Evolutionary conservation across 1,284 basidiomycete genomes (phyloP).

Genomic region (Rhodotorula sp.): DNA sequence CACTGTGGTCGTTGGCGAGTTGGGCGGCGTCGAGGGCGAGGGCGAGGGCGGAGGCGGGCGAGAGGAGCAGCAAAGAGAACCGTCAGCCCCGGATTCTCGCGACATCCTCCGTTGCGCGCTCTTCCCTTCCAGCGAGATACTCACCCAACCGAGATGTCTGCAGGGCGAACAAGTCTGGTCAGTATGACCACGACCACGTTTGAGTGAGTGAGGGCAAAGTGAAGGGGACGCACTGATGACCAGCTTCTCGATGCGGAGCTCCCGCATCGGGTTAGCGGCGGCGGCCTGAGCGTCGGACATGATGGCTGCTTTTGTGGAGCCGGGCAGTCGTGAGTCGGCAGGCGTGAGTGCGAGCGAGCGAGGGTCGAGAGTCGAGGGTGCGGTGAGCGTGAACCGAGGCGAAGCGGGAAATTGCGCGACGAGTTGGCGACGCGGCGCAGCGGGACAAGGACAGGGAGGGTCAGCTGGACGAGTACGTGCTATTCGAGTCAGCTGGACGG

Average conservation of each 20-base stretch:
- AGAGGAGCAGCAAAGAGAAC: not conserved
- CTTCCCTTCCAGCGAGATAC: too few relatives aligned
- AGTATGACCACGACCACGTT: too few relatives aligned
- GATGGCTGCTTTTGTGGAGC: constrained; percentile 15
- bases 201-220: too few relatives aligned
- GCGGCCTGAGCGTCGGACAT: constrained; percentile 41
- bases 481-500: not conserved
- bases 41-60: not conserved
- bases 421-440: not conserved
- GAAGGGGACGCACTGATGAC: constrained; percentile 84
- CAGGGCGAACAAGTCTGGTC: too few relatives aligned
- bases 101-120: too few relatives aligned
- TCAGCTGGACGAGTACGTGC: not conserved
- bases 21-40: not conserved
- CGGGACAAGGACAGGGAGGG: not conserved
- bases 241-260: constrained; percentile 97
- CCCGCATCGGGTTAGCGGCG: constrained; percentile 52
- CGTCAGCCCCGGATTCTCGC: too few relatives aligned
- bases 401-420: not conserved
- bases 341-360: not conserved
- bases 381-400: too few relatives aligned
- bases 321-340: not conserved
- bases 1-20: constrained; percentile 53
- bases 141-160: too few relatives aligned
- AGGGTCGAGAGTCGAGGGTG: not conserved